Evolutionary conservation across 2,329 filamentous ascomycete species (phyloP).

Genomic region (Metarhizium anisopliae): DNA sequence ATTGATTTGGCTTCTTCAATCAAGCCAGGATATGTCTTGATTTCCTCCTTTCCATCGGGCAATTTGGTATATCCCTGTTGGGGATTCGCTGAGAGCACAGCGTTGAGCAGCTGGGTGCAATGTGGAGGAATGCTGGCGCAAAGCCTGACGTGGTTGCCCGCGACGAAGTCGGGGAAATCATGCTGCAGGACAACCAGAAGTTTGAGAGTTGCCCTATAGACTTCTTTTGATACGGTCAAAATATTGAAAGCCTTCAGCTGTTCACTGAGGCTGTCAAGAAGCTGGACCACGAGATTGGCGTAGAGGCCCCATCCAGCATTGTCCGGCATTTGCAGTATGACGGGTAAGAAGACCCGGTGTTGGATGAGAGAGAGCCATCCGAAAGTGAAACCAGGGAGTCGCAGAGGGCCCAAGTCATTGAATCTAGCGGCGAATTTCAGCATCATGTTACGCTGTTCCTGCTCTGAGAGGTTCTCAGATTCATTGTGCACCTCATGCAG

Average conservation of each 20-base stretch:
- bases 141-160: conserved; percentile 75
- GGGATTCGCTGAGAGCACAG: conserved; percentile 76
- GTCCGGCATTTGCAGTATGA: conserved; percentile 59
- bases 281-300: conserved; percentile 61
- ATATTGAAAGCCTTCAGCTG: conserved; percentile 67
- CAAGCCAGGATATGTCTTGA: conserved; percentile 57
- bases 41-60: conserved; percentile 63
- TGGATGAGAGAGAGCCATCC: conserved; percentile 76
- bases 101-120: conserved; percentile 79
- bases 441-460: conserved; percentile 61
- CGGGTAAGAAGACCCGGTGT: conserved; percentile 77
- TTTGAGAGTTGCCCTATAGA: conserved; percentile 77
- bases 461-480: conserved; percentile 47
- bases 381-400: conserved; percentile 76
- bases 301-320: conserved; percentile 69
- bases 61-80: conserved; percentile 57
- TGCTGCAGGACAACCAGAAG: conserved; percentile 81
- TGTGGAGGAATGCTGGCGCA: conserved; percentile 74
- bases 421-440: conserved; percentile 64
- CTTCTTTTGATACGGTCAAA: conserved; percentile 62
- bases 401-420: conserved; percentile 62
- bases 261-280: conserved; percentile 68
- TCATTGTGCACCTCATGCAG: conserved; percentile 63
- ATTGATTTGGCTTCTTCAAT: conserved; percentile 52
- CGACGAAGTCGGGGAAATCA: conserved; percentile 89